Evolutionary conservation across 2,329 filamentous ascomycete genomes (phyloP).

Genomic region (Metarhizium rileyi): DNA sequence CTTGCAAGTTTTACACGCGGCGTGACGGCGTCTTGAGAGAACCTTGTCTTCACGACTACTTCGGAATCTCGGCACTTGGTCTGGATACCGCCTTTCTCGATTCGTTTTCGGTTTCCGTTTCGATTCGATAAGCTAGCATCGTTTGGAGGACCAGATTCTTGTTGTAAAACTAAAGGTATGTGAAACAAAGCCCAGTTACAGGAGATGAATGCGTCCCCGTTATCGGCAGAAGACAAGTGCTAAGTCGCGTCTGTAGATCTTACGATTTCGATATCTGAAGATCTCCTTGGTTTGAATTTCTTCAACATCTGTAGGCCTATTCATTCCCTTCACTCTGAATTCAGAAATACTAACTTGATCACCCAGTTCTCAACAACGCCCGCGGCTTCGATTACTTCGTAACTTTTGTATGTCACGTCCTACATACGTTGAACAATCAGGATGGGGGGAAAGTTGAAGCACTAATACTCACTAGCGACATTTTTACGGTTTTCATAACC

Average conservation of each 20-base stretch:
- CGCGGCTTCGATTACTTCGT: background rate
- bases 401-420: background rate
- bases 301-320: conserved; percentile 2
- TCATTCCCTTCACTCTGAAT: background rate
- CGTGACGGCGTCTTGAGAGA: conserved; percentile 31
- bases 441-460: background rate
- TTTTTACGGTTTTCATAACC: background rate
- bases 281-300: conserved; percentile 12
- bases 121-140: conserved; percentile 18
- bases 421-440: background rate
- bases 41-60: conserved; percentile 27
- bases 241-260: conserved; percentile 5
- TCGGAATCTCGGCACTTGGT: conserved; percentile 27
- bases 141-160: conserved; percentile 14
- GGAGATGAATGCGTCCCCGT: background rate
- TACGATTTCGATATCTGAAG: conserved; percentile 16
- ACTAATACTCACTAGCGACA: background rate
- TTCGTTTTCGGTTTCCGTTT: conserved; percentile 22
- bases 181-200: conserved; percentile 5
- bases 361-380: background rate
- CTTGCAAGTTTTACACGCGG: conserved; percentile 23
- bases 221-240: background rate
- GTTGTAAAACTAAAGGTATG: conserved; percentile 14
- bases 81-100: conserved; percentile 26
- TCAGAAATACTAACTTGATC: background rate